phyloP scores from a whole-genome alignment of 2,329 filamentous ascomycete genomes.

The Alternaria gaisen region DNA sequence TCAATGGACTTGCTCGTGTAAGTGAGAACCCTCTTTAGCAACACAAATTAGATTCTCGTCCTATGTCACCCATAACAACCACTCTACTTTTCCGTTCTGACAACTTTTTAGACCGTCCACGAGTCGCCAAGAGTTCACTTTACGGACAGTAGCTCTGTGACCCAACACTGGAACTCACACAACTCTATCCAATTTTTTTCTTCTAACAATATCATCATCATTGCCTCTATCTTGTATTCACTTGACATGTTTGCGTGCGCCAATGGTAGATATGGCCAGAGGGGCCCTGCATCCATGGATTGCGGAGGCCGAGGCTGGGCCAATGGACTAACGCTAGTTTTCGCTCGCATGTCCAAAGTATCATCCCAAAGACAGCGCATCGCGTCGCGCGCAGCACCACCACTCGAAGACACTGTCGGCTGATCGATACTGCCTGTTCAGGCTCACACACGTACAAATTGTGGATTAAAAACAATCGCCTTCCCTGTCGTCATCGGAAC shows the following conservation, averaged over 20 bases:
- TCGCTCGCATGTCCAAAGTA: constrained; percentile 18
- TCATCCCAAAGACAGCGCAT: constrained; percentile 9
- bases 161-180: background rate
- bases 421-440: constrained; percentile 1
- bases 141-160: background rate
- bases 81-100: constrained; percentile 8
- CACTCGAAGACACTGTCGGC: constrained; percentile 9
- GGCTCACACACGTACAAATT: background rate
- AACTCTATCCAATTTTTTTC: background rate
- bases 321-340: constrained; percentile 13
- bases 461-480: constrained; percentile 2
- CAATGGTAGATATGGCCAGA: constrained; percentile 1
- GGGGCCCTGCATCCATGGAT: constrained; percentile 11
- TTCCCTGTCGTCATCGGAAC: constrained; percentile 3
- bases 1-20: constrained; percentile 4
- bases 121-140: constrained; percentile 13
- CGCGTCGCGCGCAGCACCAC: constrained; percentile 14
- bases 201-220: background rate
- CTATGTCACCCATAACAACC: background rate
- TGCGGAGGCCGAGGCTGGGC: constrained; percentile 12
- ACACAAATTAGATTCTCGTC: background rate
- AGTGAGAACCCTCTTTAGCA: constrained; percentile 2
- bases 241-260: constrained; percentile 10
- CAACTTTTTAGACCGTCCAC: constrained; percentile 10
- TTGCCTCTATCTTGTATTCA: background rate